A percentile compares a stretch with the other conserved stretches of the same genome.
These are phyloP conservation scores for Phoenix roebelenii DNA, from an alignment of 176 grass and related monocot genomes.

Conservation along the genomic window DNA sequence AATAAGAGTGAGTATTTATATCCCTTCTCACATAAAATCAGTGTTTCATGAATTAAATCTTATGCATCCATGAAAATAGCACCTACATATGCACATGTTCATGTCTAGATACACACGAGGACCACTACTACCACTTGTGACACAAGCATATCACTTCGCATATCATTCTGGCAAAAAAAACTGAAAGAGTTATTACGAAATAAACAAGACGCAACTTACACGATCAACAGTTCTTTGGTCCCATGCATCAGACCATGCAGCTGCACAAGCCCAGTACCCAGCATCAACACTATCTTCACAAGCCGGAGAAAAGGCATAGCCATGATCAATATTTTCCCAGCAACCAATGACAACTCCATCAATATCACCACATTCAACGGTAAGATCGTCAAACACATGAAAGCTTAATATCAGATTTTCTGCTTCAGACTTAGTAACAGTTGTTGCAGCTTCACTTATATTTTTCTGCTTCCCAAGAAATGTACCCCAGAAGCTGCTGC, in stretches of 20 bases:
- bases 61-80: too few relatives aligned
- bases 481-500: slow-evolving; percentile 70
- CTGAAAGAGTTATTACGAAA: background rate
- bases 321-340: slow-evolving; percentile 55
- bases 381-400: slow-evolving; percentile 19
- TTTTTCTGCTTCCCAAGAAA: slow-evolving; percentile 55
- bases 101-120: too few relatives aligned
- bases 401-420: slow-evolving; percentile 46
- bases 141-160: too few relatives aligned
- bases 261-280: slow-evolving; percentile 85
- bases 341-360: slow-evolving; percentile 74
- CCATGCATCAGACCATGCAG: slow-evolving; percentile 88
- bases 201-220: slow-evolving; percentile 46
- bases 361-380: slow-evolving; percentile 78
- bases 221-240: slow-evolving; percentile 75
- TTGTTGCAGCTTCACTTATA: slow-evolving; percentile 30
- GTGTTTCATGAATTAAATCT: too few relatives aligned
- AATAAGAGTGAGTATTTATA: too few relatives aligned
- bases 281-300: slow-evolving; percentile 31
- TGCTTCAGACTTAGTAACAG: slow-evolving; percentile 41
- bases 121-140: too few relatives aligned
- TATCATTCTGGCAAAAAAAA: too few relatives aligned
- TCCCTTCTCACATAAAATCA: too few relatives aligned
- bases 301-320: slow-evolving; percentile 28
- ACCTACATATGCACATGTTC: too few relatives aligned